Base-by-base conservation (phyloP, 139 green algal genomes). In the Bryopsis sp. region DNA sequence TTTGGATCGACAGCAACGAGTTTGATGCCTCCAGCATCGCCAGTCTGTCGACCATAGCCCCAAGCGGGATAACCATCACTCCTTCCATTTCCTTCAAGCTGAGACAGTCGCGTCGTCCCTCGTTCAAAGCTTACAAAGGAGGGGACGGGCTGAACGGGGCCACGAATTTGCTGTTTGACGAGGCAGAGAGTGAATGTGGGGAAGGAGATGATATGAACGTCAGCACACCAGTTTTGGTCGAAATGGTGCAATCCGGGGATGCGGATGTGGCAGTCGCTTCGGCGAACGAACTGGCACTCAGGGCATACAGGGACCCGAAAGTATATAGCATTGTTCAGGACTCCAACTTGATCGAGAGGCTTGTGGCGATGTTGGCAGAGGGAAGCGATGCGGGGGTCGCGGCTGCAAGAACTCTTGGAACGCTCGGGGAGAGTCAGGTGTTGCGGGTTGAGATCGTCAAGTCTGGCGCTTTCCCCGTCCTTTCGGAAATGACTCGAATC, bases 231-330 rank as follows among this genome's bases (percentile, higher is more conserved):
- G 24, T 67, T 43, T 24, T 67, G 59, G 32, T 31, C 5, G 19
- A 67, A 28, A 8, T 67, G 26, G 24, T 67, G 59, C 24, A 43
- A n/a, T 39, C 31, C 26, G 29, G 33, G 6, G 32, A 43, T 15
- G 4, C 34, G 28, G 24, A 67, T 26, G 6, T 67, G 32, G 59
- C 59, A 7, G 34, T 31, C 7, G 28, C 59, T 29, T 15, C 29
- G n/a, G 59, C 59, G 5, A 47, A 26, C 7, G 59, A 67, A 6
- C 29, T 67, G 59, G 59, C 59, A 26, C 5, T 48, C 7, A 67
- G 39, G 33, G 59, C 59, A 5, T 22, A 67, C 26, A 67, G 15
- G 19, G 34, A 67, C 32, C 26, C 59, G 19, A 26, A 4, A 19
- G 33, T 67, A 7, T 22, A 29, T 8, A n/a, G 33, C 7, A 15